These are phyloP conservation scores for Bolboschoenoplectus hybrid DNA, from an alignment of 202 grass and related monocot genomes.

Conservation along the genomic window DNA sequence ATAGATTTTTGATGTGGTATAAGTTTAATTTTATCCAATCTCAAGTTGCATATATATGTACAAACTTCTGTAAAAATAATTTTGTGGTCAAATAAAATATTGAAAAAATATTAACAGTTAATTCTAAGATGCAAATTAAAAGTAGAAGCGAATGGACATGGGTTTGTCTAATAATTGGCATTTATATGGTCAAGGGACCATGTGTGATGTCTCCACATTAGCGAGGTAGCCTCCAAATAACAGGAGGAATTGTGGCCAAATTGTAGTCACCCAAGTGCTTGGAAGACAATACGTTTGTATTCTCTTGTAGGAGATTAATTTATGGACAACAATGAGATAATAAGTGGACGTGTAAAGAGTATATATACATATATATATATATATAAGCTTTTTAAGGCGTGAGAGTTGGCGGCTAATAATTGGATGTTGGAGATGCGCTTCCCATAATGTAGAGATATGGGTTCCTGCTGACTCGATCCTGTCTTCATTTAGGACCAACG, in stretches of 20 bases:
- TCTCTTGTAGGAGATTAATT: not conserved
- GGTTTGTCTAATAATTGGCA: not conserved
- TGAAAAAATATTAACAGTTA: too few species aligned
- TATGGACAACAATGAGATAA: not conserved
- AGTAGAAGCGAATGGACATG: not conserved
- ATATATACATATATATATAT: too few species aligned
- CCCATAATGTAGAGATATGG: not conserved
- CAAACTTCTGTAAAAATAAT: too few species aligned
- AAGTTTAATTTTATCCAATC: too few species aligned
- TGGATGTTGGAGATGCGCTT: not conserved
- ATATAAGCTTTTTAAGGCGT: not conserved
- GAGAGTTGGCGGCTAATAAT: slow-evolving; percentile 21
- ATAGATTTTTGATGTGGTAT: too few species aligned
- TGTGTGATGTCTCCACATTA: not conserved
- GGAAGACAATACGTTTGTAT: slow-evolving; percentile 13
- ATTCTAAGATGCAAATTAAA: too few species aligned
- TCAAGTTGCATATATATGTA: too few species aligned
- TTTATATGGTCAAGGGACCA: slow-evolving; percentile 25
- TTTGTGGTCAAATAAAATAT: too few species aligned
- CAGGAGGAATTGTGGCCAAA: not conserved
- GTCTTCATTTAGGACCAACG: too few species aligned
- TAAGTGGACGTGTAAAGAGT: not conserved
- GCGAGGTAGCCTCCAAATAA: not conserved
- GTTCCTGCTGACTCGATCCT: not conserved
- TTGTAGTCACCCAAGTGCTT: slow-evolving; percentile 21